Evolutionary conservation across 2,329 filamentous ascomycete species (phyloP), one percentile per base, ranked within the genome.

Genomic region (Mollisiaceae sp.): DNA sequence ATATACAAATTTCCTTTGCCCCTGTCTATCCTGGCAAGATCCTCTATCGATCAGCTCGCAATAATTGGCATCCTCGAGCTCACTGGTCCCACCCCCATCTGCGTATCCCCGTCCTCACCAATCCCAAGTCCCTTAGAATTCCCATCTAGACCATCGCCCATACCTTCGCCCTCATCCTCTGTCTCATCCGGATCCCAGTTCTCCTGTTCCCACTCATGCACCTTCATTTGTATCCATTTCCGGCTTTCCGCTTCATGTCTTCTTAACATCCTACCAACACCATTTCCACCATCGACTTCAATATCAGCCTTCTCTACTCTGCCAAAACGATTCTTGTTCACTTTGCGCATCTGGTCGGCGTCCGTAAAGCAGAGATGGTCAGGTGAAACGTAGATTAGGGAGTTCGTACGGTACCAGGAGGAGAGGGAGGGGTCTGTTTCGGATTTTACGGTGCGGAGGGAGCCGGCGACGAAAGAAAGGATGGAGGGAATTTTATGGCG

Each of bases 351-450:
- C 22, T 88, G 80, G 4, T 89, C 86, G 38, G 83, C 82, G 64
- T 89, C 86, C 67, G 78, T 81, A 90, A 93, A 97, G 76, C 92
- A 90, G 14, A 86, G 85, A 76, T 97, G 94, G 65, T 89, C 83
- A 32, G 84, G 80, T 1, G 90, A 86, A 20, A 97, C 91, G 73
- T 90, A 97, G 56, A 97, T 89, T 3, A 87, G 84, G 0, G 92
- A 95, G 77, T 93, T 89, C 71, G 88, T 83, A 75, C 90, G 91
- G 79, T 97, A 98, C 94, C 94, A 98, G 27, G 83, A 82, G 1
- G 88, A 90, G 0, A 94, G 82, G 66, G 84, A 82, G n/a, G 86
- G 83, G 65, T 96, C 91, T 35, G 88, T 86, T 69, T 95, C 93
- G 39, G 92, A 91, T 74, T 89, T 90, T 71, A 97, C 87, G 0